phyloP scores from a whole-genome alignment of 2,329 filamentous ascomycete species.

The Cladosporium sp. region DNA sequence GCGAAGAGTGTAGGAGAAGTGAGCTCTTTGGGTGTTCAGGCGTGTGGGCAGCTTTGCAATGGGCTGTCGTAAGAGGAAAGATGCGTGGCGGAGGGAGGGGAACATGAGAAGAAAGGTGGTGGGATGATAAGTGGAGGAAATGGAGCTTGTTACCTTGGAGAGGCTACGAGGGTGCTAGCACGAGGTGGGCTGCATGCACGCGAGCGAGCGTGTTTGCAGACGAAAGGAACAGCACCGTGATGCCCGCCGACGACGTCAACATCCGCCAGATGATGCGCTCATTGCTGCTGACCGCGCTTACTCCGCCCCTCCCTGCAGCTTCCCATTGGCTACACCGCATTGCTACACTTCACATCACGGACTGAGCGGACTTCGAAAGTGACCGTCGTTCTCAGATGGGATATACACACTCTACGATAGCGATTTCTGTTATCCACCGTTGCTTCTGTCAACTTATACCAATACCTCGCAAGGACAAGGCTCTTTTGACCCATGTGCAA shows the following conservation, averaged over 20 bases:
- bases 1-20: constrained; percentile 23
- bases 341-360: background rate
- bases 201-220: background rate
- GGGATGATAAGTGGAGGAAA: background rate
- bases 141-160: background rate
- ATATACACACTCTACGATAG: no score
- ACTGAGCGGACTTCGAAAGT: no score
- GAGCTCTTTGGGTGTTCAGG: background rate
- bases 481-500: no score
- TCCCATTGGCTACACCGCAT: background rate
- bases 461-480: no score
- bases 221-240: background rate
- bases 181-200: background rate
- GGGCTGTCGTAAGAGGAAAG: constrained; percentile 4
- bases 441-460: no score
- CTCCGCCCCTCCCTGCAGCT: background rate
- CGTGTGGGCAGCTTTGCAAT: background rate
- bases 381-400: no score
- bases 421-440: no score
- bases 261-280: constrained; percentile 2
- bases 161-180: background rate
- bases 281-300: background rate
- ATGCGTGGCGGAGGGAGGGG: constrained; percentile 8
- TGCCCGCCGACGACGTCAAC: background rate
- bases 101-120: constrained; percentile 6